Evolutionary conservation across 257 asterid species (phyloP).

Genomic region (Solanum appendiculatum): DNA sequence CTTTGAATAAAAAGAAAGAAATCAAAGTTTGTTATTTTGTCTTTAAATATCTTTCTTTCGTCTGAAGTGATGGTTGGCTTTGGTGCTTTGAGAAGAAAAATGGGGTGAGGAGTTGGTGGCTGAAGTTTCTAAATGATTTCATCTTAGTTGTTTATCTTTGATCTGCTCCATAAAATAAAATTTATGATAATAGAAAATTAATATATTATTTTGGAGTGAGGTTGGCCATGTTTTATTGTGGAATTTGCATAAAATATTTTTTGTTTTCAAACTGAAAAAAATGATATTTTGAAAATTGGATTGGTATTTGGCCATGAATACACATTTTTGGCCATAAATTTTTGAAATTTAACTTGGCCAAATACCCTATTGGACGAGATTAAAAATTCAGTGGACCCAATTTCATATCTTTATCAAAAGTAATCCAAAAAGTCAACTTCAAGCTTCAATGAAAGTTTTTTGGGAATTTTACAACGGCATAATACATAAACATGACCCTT

Average conservation of each 20-base stretch:
- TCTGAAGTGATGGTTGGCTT: not conserved
- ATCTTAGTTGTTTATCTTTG: not conserved
- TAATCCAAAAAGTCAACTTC: no score
- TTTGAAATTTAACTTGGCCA: not conserved
- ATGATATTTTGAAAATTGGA: no score
- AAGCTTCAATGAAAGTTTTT: no score
- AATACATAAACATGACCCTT: no score
- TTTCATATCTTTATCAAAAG: no score
- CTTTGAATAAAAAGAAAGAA: not conserved
- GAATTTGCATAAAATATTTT: not conserved
- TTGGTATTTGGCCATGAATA: no score
- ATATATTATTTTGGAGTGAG: not conserved
- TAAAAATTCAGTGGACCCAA: not conserved
- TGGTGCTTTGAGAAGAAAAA: not conserved
- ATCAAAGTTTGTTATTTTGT: not conserved
- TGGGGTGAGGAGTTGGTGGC: not conserved
- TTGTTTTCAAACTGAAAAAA: not conserved
- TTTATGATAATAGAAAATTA: not conserved
- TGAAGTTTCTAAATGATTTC: not conserved
- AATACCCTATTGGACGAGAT: not conserved
- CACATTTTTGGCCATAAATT: not conserved
- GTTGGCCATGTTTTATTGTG: not conserved
- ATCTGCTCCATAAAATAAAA: not conserved
- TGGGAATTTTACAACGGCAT: no score
- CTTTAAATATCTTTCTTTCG: not conserved